Evolutionary conservation across 352 stramenopile genomes (phyloP).

Genomic region (Globisporangium cystogenes): DNA sequence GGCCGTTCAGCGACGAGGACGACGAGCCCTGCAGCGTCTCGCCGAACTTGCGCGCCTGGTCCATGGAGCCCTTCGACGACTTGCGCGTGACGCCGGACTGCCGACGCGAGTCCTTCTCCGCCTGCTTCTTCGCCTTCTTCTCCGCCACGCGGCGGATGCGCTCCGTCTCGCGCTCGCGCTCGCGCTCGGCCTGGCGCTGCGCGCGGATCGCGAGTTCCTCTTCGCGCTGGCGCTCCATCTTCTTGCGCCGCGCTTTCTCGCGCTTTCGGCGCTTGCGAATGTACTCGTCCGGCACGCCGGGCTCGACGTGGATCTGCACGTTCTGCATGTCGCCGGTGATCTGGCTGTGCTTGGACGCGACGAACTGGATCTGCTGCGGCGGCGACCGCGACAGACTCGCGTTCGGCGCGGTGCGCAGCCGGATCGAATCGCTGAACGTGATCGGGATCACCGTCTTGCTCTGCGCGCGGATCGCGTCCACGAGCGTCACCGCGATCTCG

Average conservation of each 20-base stretch:
- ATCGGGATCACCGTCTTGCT: conserved; percentile 55
- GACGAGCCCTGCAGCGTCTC: conserved; percentile 36
- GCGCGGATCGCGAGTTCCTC: conserved; percentile 69
- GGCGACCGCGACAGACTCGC: conserved; percentile 49
- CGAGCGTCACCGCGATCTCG: conserved; percentile 80
- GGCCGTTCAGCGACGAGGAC: conserved; percentile 24
- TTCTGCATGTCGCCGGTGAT: conserved; percentile 39
- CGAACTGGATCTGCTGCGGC: conserved; percentile 61
- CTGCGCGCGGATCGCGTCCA: conserved; percentile 61
- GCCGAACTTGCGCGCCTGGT: conserved; percentile 75
- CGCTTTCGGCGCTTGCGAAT: conserved; percentile 83
- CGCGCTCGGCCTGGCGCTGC: conserved; percentile 57
- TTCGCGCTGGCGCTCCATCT: conserved; percentile 62
- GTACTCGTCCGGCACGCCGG: conserved; percentile 77
- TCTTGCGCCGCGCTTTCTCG: conserved; percentile 74
- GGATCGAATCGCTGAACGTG: conserved; percentile 61
- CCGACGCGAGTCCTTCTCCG: conserved; percentile 62
- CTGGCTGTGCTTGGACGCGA: conserved; percentile 28
- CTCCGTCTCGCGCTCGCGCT: conserved; percentile 64
- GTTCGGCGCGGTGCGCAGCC: conserved; percentile 42
- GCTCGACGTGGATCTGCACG: conserved; percentile 50
- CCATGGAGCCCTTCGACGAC: conserved; percentile 42
- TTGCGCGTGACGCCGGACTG: conserved; percentile 26
- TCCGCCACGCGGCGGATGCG: conserved; percentile 72
- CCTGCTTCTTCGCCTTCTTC: conserved; percentile 85